These are phyloP conservation scores for Pelargonium nanum DNA, from an alignment of 345 rosid species.

Conservation along the genomic window DNA sequence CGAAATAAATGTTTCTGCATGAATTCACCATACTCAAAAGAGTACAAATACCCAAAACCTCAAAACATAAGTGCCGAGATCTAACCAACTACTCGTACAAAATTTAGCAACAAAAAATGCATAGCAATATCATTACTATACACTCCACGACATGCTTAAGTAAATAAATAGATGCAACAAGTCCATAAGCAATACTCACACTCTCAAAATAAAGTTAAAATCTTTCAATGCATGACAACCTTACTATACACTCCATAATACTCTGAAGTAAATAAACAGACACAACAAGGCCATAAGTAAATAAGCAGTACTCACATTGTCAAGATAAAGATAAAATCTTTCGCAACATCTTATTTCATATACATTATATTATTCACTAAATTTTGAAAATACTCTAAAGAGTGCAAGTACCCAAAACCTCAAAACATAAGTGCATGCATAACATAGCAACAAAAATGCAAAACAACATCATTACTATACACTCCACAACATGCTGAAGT, in stretches of 20 bases:
- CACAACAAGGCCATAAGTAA: too few species aligned
- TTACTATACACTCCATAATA: neutral
- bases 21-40: too few species aligned
- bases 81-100: neutral
- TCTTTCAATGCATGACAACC: neutral
- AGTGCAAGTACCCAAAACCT: too few species aligned
- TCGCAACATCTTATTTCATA: neutral
- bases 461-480: neutral
- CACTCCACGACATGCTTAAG: neutral
- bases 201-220: too few species aligned
- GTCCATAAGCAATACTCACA: too few species aligned
- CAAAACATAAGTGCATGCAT: too few species aligned
- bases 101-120: neutral
- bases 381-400: too few species aligned
- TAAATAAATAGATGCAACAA: too few species aligned
- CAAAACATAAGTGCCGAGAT: too few species aligned
- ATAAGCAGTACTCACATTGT: too few species aligned
- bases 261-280: neutral
- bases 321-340: too few species aligned
- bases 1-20: too few species aligned
- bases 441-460: neutral
- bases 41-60: neutral
- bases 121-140: neutral
- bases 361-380: neutral
- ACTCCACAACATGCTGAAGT: neutral